phyloP scores from a whole-genome alignment of 176 grass and related monocot species.

The Zizania latifolia region DNA sequence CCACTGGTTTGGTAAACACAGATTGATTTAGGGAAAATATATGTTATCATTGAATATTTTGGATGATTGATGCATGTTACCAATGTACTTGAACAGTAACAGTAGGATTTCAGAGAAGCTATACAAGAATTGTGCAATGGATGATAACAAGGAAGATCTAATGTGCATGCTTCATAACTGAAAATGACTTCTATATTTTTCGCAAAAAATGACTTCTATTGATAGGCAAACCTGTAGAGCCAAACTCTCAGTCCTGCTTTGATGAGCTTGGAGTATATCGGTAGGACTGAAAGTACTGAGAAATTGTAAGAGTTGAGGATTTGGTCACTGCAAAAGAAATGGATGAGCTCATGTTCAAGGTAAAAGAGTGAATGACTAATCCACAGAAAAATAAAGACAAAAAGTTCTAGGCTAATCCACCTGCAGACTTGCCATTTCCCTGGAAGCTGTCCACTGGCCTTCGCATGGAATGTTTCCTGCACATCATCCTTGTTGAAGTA shows the following conservation, averaged over 20 bases:
- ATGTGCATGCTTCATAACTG: background rate
- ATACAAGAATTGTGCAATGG: background rate
- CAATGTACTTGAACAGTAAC: background rate
- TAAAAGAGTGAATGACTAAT: background rate
- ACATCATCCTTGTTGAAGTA: constrained; percentile 77
- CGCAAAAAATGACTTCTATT: too few relatives aligned
- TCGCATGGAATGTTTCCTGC: constrained; percentile 60
- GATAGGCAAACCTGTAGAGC: constrained; percentile 76
- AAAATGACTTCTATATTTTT: too few relatives aligned
- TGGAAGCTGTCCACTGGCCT: constrained; percentile 30
- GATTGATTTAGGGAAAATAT: background rate
- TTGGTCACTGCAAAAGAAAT: constrained; percentile 49
- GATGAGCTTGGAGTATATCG: constrained; percentile 72
- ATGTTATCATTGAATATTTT: background rate
- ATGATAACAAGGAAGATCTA: background rate
- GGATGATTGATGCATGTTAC: background rate
- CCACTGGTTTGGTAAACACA: constrained; percentile 41
- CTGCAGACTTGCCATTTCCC: constrained; percentile 61
- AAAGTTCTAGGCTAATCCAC: constrained; percentile 25
- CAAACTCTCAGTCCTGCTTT: constrained; percentile 77
- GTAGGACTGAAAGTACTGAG: constrained; percentile 56
- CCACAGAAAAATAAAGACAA: background rate
- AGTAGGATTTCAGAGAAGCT: background rate
- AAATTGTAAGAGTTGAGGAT: constrained; percentile 61
- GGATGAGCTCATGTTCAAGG: background rate